Base-by-base conservation (phyloP, 345 rosid genomes). In the Litchi chinensis region DNA sequence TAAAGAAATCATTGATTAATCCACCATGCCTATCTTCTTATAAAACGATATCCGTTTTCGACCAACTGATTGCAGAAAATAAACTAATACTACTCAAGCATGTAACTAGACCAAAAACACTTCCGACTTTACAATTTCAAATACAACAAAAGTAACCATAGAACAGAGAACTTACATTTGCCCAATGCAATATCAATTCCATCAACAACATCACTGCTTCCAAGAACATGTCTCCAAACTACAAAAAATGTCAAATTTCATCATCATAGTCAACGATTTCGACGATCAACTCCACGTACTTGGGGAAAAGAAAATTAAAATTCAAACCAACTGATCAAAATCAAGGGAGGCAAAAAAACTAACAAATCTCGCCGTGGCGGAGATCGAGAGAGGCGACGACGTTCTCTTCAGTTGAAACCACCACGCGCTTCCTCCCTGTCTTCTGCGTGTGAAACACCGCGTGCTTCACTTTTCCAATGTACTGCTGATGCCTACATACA, bases 401-500 rank as follows among this genome's bases (percentile, higher is more conserved):
- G 73, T 94, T 93, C 93, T 94, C 95, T 78, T 93, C 98, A 0
- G 99, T 96, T 6, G 97, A 94, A 40, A 96, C 97, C 37, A 94
- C 81, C 15, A 96, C 98, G 64, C 99, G 98, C 88, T 93, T 96
- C 75, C 99, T 81, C 22, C 99, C 98, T 28, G 98, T 87, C 88
- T 93, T 96, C 74, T 96, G 99, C 24, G 99, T 93, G 83, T 90
- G 98, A 79, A 96, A 96, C 60, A 96, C 98, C 0, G 99, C 99
- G 63, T 93, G 93, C 83, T 93, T 91, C 86, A 96, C 98, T 85
- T 96, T 96, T 19, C 99, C 98, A 24, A 96, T 90, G 86, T 89
- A 94, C 64, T 86, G 90, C 73, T 90, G 97, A 79, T 96, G 97
- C 98, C 97, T 93, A 76, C 8, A 46, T 7, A 46, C 52, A 46